These are phyloP conservation scores for Rhinocladiella similis DNA, from an alignment of 2,329 filamentous ascomycete genomes.

Conservation along the genomic window DNA sequence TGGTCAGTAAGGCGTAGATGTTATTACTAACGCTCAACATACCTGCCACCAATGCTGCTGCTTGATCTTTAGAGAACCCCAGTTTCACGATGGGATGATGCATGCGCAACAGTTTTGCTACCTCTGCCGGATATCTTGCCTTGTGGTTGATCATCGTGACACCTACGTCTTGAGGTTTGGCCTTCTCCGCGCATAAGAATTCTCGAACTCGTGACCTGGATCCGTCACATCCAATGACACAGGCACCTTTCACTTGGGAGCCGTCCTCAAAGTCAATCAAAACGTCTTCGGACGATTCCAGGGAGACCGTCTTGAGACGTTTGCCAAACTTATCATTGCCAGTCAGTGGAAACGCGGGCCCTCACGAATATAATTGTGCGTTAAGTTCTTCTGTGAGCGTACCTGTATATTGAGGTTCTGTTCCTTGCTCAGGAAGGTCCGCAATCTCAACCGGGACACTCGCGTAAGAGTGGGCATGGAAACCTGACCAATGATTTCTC, in stretches of 20 bases:
- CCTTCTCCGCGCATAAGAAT: slow-evolving; percentile 5
- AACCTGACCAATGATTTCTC: slow-evolving; percentile 1
- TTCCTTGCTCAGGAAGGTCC: slow-evolving; percentile 3
- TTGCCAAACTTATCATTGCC: neutral
- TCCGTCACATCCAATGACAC: slow-evolving; percentile 31
- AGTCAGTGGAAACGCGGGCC: neutral
- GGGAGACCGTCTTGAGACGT: neutral
- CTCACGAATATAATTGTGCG: no score
- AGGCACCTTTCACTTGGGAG: slow-evolving; percentile 8
- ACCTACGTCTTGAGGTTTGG: neutral
- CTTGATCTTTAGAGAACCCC: neutral
- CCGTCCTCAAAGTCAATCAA: slow-evolving; percentile 24
- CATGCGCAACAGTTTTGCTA: neutral
- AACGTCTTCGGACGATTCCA: neutral
- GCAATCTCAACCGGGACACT: slow-evolving; percentile 2
- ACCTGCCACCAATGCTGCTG: slow-evolving; percentile 1
- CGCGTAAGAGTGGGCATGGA: slow-evolving; percentile 1
- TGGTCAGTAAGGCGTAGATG: neutral
- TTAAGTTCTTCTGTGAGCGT: no score
- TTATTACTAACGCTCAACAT: neutral
- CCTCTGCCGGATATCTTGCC: neutral
- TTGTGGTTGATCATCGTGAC: slow-evolving; percentile 8
- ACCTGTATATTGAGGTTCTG: slow-evolving; percentile 6
- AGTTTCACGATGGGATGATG: slow-evolving; percentile 9
- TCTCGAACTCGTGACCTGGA: slow-evolving; percentile 28